Evolutionary conservation across 2,329 filamentous ascomycete genomes (phyloP).

Genomic region (Ophiostoma montium): DNA sequence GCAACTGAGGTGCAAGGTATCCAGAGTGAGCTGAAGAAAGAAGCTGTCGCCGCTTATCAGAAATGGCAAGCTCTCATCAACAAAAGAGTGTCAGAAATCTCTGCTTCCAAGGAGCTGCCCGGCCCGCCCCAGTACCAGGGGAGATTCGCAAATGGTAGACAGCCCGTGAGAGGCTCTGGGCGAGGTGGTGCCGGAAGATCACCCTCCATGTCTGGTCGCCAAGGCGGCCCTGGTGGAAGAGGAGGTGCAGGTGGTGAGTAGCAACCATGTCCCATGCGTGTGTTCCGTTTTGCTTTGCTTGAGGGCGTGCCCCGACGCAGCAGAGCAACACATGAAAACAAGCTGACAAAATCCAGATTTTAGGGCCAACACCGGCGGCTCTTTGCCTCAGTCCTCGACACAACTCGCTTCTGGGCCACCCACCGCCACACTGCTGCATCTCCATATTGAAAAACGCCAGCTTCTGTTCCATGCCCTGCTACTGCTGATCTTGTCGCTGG

Average conservation of each 20-base stretch:
- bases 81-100: constrained; percentile 55
- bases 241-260: constrained; percentile 1
- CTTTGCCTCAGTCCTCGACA: neutral
- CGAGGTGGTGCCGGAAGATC: neutral
- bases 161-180: neutral
- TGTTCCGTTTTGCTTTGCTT: too few relatives aligned
- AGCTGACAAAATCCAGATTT: neutral
- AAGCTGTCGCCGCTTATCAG: constrained; percentile 56
- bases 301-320: neutral
- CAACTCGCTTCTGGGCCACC: neutral
- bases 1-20: constrained; percentile 43
- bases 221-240: neutral
- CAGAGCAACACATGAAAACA: neutral
- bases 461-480: constrained; percentile 60
- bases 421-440: neutral
- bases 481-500: constrained; percentile 58
- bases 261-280: neutral
- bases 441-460: constrained; percentile 42
- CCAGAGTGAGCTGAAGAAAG: constrained; percentile 50
- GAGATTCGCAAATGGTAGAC: constrained; percentile 1
- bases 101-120: constrained; percentile 33
- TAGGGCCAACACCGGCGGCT: neutral
- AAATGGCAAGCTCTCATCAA: constrained; percentile 66
- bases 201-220: neutral
- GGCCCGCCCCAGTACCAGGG: constrained; percentile 15